Evolutionary conservation across 371 early-diverging fungal species (phyloP).

Genomic region (Batrachochytrium dendrobatidis): DNA sequence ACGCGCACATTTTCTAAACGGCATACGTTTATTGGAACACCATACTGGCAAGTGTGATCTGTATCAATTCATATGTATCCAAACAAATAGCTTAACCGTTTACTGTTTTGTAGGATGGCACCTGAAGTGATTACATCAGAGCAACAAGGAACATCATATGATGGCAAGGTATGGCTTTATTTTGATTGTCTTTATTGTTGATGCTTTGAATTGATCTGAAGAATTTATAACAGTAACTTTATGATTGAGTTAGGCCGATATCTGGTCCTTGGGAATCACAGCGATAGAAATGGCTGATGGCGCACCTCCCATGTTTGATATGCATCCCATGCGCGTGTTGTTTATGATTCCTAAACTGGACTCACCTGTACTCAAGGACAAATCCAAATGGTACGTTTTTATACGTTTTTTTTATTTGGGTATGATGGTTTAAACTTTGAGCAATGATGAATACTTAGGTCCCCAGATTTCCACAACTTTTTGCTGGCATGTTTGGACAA

Average conservation of each 20-base stretch:
- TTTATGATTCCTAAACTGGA: slow-evolving; percentile 88
- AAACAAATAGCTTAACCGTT: too few species aligned
- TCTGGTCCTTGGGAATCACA: slow-evolving; percentile 98
- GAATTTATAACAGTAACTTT: too few species aligned
- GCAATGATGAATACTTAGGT: slow-evolving; percentile 15
- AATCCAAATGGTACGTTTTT: slow-evolving; percentile 18
- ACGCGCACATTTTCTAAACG: slow-evolving; percentile 88
- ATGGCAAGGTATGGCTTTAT: slow-evolving; percentile 41
- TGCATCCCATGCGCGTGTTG: slow-evolving; percentile 57
- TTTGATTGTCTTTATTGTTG: slow-evolving; percentile 49
- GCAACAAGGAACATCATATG: slow-evolving; percentile 43
- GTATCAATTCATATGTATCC: too few species aligned
- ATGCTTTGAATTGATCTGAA: slow-evolving; percentile 48
- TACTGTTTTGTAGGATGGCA: slow-evolving; percentile 66
- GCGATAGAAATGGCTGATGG: slow-evolving; percentile 87
- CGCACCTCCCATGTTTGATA: slow-evolving; percentile 39
- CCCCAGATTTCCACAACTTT: slow-evolving; percentile 38
- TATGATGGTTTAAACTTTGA: neutral
- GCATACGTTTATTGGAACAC: slow-evolving; percentile 98
- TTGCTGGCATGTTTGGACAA: slow-evolving; percentile 40
- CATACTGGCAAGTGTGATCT: slow-evolving; percentile 61
- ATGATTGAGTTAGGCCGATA: slow-evolving; percentile 70
- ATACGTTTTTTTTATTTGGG: slow-evolving; percentile 1
- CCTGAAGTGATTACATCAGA: slow-evolving; percentile 87
- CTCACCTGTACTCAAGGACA: slow-evolving; percentile 62